A percentile compares a stretch with the other conserved stretches of the same genome.
phyloP scores from a whole-genome alignment of 176 grass and related monocot genomes.

The Pontederia crassipes region DNA sequence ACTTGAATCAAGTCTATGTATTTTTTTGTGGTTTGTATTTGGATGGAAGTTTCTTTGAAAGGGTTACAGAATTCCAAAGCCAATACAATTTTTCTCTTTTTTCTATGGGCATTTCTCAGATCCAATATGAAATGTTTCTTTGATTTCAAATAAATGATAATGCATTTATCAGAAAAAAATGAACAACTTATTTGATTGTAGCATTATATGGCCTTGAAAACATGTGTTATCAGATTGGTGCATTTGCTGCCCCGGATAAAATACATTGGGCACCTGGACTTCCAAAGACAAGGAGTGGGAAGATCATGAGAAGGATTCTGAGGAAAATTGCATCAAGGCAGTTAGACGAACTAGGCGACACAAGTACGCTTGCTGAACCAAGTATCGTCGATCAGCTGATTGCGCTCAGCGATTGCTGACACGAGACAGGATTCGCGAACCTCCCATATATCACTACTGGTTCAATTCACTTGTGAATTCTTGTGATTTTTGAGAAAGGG shows the following conservation, averaged over 20 bases:
- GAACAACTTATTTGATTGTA: background rate
- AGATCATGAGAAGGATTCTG: slow-evolving; percentile 96
- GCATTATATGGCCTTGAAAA: background rate
- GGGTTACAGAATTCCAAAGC: no score
- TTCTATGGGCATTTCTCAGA: no score
- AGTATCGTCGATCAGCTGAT: slow-evolving; percentile 79
- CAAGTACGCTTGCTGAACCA: slow-evolving; percentile 91
- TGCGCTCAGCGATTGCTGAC: slow-evolving; percentile 47
- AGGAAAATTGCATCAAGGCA: slow-evolving; percentile 89
- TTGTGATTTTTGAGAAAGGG: no score
- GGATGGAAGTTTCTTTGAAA: no score
- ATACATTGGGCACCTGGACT: slow-evolving; percentile 97
- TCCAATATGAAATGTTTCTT: no score
- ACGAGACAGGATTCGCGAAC: background rate
- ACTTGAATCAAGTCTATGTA: no score
- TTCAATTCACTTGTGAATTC: no score
- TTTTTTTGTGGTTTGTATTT: no score
- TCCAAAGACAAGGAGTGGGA: slow-evolving; percentile 94
- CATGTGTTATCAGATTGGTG: slow-evolving; percentile 61
- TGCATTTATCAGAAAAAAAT: background rate
- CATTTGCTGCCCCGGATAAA: slow-evolving; percentile 94
- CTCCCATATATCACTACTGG: background rate
- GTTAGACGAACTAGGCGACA: slow-evolving; percentile 87
- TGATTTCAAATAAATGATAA: no score
- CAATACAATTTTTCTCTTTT: no score